Evolutionary conservation across 148 eudicot species (phyloP).

Genomic region (Rhododendron molle): DNA sequence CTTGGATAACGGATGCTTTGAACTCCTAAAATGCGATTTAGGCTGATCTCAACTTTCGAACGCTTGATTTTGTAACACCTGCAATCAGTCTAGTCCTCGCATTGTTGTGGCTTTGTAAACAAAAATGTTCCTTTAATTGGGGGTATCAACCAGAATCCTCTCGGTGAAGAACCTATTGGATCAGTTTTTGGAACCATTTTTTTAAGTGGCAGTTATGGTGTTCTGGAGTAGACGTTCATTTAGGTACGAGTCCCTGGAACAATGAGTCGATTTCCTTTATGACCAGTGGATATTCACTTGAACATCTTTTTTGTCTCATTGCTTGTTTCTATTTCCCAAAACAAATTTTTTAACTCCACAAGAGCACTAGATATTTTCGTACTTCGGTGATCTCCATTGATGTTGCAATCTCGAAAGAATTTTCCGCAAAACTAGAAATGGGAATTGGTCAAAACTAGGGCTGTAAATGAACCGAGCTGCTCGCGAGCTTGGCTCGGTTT

Average conservation of each 20-base stretch:
- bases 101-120: neutral
- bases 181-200: neutral
- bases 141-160: neutral
- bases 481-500: too few relatives aligned
- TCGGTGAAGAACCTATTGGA: neutral
- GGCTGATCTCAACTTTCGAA: neutral
- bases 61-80: neutral
- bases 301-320: neutral
- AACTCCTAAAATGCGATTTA: neutral
- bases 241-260: neutral
- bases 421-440: too few relatives aligned
- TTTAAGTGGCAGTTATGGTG: neutral
- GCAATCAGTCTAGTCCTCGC: neutral
- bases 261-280: neutral
- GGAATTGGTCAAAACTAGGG: too few relatives aligned
- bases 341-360: neutral
- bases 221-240: neutral
- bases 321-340: neutral
- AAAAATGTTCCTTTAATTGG: neutral
- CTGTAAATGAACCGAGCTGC: too few relatives aligned
- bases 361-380: neutral
- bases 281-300: neutral
- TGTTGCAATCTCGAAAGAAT: neutral
- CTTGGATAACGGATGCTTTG: neutral
- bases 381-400: neutral